Percentiles rank a stretch among this genome's conserved stretches.
These are phyloP conservation scores for Heliamphora exappendiculata DNA, from an alignment of 148 eudicot genomes.

Conservation along the genomic window DNA sequence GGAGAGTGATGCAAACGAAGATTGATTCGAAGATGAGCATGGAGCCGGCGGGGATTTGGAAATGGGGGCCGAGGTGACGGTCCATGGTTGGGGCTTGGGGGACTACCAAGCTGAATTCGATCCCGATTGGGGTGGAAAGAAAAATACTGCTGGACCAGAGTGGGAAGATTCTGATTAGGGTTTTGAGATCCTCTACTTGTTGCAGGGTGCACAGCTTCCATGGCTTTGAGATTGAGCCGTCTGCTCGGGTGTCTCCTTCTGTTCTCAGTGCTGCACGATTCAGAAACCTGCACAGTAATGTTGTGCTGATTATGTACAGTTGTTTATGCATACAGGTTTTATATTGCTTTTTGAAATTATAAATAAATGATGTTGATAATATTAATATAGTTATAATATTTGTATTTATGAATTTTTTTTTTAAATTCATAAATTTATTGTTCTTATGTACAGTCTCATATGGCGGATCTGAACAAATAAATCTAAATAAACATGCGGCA, in stretches of 20 bases:
- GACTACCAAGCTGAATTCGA: slow-evolving; percentile 38
- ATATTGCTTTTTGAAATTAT: too few relatives aligned
- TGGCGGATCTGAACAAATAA: too few relatives aligned
- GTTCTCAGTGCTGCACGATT: slow-evolving; percentile 39
- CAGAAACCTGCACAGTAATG: slow-evolving; percentile 42
- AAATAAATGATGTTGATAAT: too few relatives aligned
- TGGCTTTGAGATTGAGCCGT: slow-evolving; percentile 24
- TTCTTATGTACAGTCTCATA: too few relatives aligned
- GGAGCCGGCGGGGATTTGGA: slow-evolving; percentile 33
- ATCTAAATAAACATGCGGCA: too few relatives aligned
- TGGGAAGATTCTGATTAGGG: slow-evolving; percentile 45
- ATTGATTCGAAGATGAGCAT: slow-evolving; percentile 21
- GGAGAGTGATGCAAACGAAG: slow-evolving; percentile 11
- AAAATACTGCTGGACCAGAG: slow-evolving; percentile 61
- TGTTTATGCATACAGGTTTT: too few relatives aligned
- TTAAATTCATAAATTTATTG: too few relatives aligned
- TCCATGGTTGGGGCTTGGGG: slow-evolving; percentile 52
- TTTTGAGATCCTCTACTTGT: slow-evolving; percentile 38
- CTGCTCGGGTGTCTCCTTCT: slow-evolving; percentile 22
- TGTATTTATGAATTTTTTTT: too few relatives aligned
- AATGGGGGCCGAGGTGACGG: slow-evolving; percentile 30
- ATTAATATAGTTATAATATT: too few relatives aligned
- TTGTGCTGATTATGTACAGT: too few relatives aligned
- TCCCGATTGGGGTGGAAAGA: slow-evolving; percentile 37
- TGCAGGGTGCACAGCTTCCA: slow-evolving; percentile 34